phyloP scores from a whole-genome alignment of 108 stramenopile species.

The Skeletonema grethae region DNA sequence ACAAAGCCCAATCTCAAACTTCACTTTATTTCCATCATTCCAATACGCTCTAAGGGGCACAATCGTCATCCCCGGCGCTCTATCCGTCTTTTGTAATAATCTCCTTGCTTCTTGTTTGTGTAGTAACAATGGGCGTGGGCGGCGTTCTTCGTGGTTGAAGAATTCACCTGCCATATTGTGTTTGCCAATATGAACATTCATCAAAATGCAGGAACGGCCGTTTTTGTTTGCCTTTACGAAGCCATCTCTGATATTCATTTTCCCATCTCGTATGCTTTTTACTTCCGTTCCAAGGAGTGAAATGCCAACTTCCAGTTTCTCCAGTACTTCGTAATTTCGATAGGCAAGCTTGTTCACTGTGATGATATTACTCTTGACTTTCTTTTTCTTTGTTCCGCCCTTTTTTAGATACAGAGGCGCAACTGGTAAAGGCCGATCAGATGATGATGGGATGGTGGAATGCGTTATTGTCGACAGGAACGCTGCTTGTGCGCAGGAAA shows the following conservation, averaged over 20 bases:
- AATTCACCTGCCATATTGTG: slow-evolving; percentile 71
- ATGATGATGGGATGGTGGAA: not conserved
- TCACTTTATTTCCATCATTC: slow-evolving; percentile 80
- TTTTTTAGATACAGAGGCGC: slow-evolving; percentile 28
- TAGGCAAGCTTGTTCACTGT: slow-evolving; percentile 45
- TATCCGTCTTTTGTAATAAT: slow-evolving; percentile 42
- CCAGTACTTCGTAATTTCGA: slow-evolving; percentile 68
- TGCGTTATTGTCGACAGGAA: not conserved
- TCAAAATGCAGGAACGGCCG: slow-evolving; percentile 60
- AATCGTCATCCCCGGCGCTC: slow-evolving; percentile 44
- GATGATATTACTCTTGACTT: slow-evolving; percentile 39
- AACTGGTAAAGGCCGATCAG: slow-evolving; percentile 1
- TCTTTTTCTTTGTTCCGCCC: slow-evolving; percentile 52
- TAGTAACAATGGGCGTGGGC: slow-evolving; percentile 60
- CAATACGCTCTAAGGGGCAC: slow-evolving; percentile 82
- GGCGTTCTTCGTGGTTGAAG: slow-evolving; percentile 82
- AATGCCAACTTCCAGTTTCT: slow-evolving; percentile 81
- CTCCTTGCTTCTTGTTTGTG: slow-evolving; percentile 61
- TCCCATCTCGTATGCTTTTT: slow-evolving; percentile 82
- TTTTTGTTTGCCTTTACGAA: slow-evolving; percentile 63
- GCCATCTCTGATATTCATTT: slow-evolving; percentile 84
- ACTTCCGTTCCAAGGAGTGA: slow-evolving; percentile 82
- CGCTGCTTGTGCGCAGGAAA: not conserved
- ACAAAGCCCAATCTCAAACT: slow-evolving; percentile 82
- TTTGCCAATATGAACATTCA: slow-evolving; percentile 85